Evolutionary conservation across 2,329 filamentous ascomycete genomes (phyloP).

Genomic region (Magnaporthales sp.): DNA sequence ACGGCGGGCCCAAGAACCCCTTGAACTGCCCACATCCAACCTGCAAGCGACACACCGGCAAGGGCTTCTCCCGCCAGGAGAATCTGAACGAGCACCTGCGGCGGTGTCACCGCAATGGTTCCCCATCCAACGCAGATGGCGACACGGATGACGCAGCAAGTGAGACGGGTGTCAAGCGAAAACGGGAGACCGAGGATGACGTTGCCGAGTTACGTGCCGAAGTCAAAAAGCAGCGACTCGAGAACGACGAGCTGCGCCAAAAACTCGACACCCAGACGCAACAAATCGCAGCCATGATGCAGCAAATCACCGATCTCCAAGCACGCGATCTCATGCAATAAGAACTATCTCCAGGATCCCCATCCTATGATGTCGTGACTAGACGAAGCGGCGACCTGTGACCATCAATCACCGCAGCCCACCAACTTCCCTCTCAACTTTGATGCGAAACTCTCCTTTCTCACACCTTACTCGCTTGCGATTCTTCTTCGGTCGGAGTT

Average conservation of each 20-base stretch:
- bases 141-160: slow-evolving; percentile 39
- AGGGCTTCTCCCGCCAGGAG: slow-evolving; percentile 87
- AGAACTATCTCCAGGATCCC: background rate
- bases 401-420: background rate
- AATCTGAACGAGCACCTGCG: slow-evolving; percentile 91
- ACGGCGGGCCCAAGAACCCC: slow-evolving; percentile 79
- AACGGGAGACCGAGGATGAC: slow-evolving; percentile 28
- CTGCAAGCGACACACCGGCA: slow-evolving; percentile 82
- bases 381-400: background rate
- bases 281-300: slow-evolving; percentile 37
- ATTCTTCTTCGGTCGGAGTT: background rate
- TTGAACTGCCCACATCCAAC: slow-evolving; percentile 78
- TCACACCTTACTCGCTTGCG: background rate
- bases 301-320: slow-evolving; percentile 34
- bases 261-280: slow-evolving; percentile 40
- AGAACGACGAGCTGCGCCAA: slow-evolving; percentile 50
- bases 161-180: slow-evolving; percentile 38
- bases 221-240: slow-evolving; percentile 55
- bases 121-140: slow-evolving; percentile 16
- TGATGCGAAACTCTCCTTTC: background rate
- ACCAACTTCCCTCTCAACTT: background rate
- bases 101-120: slow-evolving; percentile 61
- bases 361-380: background rate
- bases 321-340: background rate
- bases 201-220: slow-evolving; percentile 49